phyloP scores from a whole-genome alignment of 768 basidiomycete genomes.

The Clitopilus hobsonii region DNA sequence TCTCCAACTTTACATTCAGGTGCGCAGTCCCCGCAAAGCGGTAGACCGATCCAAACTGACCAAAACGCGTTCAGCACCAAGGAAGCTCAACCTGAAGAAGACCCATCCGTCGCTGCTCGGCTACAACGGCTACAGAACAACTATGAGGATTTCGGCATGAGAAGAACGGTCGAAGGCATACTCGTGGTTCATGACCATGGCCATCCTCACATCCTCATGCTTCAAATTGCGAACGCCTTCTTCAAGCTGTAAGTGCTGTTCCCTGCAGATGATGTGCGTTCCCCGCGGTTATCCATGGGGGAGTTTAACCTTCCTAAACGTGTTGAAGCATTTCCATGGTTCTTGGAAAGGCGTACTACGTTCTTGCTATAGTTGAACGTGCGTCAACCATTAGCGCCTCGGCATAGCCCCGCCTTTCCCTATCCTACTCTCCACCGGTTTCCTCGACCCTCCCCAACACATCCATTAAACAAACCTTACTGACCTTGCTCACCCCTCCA shows the following conservation, averaged over 20 bases:
- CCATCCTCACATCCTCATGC: constrained; percentile 95
- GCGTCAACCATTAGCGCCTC: background rate
- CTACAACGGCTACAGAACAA: constrained; percentile 93
- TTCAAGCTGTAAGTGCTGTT: constrained; percentile 83
- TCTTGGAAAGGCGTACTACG: background rate
- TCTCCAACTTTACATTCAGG: constrained; percentile 94
- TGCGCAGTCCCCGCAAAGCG: constrained; percentile 17
- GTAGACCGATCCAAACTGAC: background rate
- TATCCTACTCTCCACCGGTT: background rate
- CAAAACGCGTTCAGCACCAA: constrained; percentile 62
- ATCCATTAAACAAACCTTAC: background rate
- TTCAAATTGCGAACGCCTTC: constrained; percentile 98
- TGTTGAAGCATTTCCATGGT: background rate
- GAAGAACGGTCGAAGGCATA: constrained; percentile 88
- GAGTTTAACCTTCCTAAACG: background rate
- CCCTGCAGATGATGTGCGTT: constrained; percentile 2
- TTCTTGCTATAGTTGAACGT: background rate
- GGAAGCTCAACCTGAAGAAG: constrained; percentile 96
- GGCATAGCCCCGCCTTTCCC: background rate
- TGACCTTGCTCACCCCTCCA: constrained; percentile 21
- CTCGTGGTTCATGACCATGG: constrained; percentile 95
- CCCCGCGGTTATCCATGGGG: background rate
- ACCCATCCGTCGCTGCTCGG: constrained; percentile 92
- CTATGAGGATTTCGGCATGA: constrained; percentile 96
- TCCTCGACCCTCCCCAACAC: background rate